A percentile compares a stretch with the other conserved stretches of the same genome.
Conservation (phyloP, 768 basidiomycete genomes). For the Mycena polygramma region DNA sequence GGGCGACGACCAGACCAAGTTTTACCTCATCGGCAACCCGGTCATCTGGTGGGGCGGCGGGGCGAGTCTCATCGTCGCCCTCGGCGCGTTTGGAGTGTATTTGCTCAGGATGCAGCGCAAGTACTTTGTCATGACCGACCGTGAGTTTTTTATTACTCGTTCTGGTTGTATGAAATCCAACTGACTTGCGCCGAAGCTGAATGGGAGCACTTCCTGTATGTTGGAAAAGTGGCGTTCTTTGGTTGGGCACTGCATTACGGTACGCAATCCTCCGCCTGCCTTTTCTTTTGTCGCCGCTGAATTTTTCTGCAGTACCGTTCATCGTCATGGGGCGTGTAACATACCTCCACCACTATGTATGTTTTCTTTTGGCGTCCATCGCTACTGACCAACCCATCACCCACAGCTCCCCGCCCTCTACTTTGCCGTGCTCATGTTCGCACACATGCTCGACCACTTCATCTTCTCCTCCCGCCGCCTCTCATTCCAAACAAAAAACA, state of each 20-base stretch:
- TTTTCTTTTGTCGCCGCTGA: not conserved
- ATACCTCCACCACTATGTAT: conserved; percentile 88
- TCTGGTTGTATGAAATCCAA: conserved; percentile 4
- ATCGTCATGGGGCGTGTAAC: conserved; percentile 98
- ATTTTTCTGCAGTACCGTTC: conserved; percentile 85
- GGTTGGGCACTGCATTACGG: conserved; percentile 95
- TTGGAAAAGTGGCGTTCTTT: conserved; percentile 89
- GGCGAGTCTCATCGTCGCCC: conserved; percentile 69
- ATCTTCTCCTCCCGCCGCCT: conserved; percentile 83
- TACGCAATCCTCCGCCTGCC: conserved; percentile 43
- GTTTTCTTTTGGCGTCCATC: not conserved
- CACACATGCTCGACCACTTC: conserved; percentile 93
- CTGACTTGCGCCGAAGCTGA: conserved; percentile 63
- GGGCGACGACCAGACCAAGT: conserved; percentile 89
- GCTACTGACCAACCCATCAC: conserved; percentile 3
- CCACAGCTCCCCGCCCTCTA: conserved; percentile 91
- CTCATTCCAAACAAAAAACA: conserved; percentile 72
- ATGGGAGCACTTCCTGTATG: conserved; percentile 94
- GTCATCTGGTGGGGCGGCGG: conserved; percentile 91
- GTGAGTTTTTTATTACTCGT: conserved; percentile 57
- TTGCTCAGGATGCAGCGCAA: conserved; percentile 87
- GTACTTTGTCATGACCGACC: conserved; percentile 89
- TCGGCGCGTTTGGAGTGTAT: conserved; percentile 72
- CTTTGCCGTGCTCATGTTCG: conserved; percentile 93
- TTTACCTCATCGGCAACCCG: conserved; percentile 94